Evolutionary conservation across 768 basidiomycete genomes (phyloP), one percentile per base, ranked within the genome.

Genomic region (Phlegmacium glaucopus): DNA sequence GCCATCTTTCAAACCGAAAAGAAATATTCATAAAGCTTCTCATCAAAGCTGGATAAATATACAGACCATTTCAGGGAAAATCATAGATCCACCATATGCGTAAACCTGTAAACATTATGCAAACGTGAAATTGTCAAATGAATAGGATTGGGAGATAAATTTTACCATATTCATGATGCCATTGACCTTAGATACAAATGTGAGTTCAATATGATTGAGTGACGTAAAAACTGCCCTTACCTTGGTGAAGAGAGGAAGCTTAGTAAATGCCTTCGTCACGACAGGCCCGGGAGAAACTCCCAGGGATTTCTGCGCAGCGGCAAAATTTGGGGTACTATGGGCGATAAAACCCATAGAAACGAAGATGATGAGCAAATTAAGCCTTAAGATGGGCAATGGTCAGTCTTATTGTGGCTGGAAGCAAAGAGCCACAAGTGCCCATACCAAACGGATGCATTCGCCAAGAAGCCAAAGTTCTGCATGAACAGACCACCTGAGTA

Each of bases 151-250:
- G 6, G 17, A 25, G 11, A 25, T 9, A 26, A 12, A 15, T 32
- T 4, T 27, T 4, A 71, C 72, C 66, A 82, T 82, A 42, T 83
- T 76, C 79, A 83, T 80, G 52, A 83, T 78, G 37, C 81, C 82
- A 43, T 79, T 77, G 1, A 85, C 71, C 67, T n/a, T 82, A 57
- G 4, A 22, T 22, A 22, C 22, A 3, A n/a, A 22, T 22, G 22
- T 22, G 22, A 22, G 22, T 22, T 22, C 22, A 22, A 22, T 2
- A 22, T 22, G 22, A 22, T 22, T 22, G 22, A 22, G 22, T 22
- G 22, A 22, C 3, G 22, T 22, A 22, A 5, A 22, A 22, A 2
- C 5, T 22, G 22, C 3, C 22, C 61, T 0, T 6, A 60, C 72
- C 58, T 72, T 64, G 4, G 47, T 38, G 51, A 65, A 70, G 15